Percentiles rank a stretch among this genome's conserved stretches.
phyloP scores from a whole-genome alignment of 2,329 filamentous ascomycete species.

The Phialophora expanda region DNA sequence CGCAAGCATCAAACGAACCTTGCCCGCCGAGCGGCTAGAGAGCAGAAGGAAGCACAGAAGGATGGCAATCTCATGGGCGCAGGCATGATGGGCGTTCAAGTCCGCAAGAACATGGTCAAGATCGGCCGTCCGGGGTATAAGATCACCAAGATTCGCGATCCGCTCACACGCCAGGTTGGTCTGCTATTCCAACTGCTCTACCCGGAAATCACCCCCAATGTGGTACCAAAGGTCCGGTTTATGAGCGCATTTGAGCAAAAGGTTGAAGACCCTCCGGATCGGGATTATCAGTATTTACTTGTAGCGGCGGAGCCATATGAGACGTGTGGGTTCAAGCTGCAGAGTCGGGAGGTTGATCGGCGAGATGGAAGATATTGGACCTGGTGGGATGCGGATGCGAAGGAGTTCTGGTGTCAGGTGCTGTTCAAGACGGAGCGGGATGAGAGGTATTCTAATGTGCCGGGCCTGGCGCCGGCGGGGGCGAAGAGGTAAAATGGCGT shows the following conservation, averaged over 20 bases:
- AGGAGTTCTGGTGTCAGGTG: conserved; percentile 97
- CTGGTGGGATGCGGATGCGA: conserved; percentile 93
- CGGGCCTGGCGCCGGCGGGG: conserved; percentile 61
- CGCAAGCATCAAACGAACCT: conserved; percentile 99
- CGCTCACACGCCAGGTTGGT: conserved; percentile 84
- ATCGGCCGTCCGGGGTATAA: conserved; percentile 97
- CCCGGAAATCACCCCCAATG: conserved; percentile 80
- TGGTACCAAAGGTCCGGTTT: conserved; percentile 84
- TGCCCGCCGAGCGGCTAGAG: conserved; percentile 90
- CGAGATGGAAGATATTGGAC: conserved; percentile 86
- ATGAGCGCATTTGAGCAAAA: conserved; percentile 98
- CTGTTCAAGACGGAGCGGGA: conserved; percentile 99
- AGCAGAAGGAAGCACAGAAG: conserved; percentile 83
- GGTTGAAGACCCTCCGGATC: conserved; percentile 87
- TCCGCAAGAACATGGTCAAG: conserved; percentile 86
- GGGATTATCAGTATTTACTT: conserved; percentile 90
- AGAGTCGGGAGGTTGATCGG: conserved; percentile 89
- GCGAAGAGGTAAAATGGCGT: conserved; percentile 22
- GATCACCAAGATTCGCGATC: conserved; percentile 93
- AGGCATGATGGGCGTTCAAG: conserved; percentile 71
- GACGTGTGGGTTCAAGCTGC: conserved; percentile 95
- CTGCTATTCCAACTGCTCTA: conserved; percentile 96
- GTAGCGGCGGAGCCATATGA: conserved; percentile 98
- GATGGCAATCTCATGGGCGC: conserved; percentile 69
- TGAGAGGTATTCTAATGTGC: conserved; percentile 77